Conservation (phyloP, 805 yeast species). For the Saccharomycopsis malanga region DNA sequence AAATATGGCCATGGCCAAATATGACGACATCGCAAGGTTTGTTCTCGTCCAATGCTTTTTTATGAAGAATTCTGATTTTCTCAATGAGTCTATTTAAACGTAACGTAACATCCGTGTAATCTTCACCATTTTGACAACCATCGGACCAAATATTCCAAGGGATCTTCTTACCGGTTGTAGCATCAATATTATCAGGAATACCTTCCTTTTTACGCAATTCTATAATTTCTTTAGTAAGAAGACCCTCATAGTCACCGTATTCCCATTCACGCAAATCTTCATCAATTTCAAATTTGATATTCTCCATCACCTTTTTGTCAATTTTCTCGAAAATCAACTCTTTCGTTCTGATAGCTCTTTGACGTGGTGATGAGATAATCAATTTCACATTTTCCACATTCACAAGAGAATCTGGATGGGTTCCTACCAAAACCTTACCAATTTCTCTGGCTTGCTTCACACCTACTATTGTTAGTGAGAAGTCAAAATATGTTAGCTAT, state of each 20-base stretch:
- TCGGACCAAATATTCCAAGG: conserved; percentile 84
- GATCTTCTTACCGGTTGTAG: conserved; percentile 12
- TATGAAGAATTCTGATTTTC: conserved; percentile 56
- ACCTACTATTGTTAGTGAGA: conserved; percentile 1
- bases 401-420: conserved; percentile 44
- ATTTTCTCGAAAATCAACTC: conserved; percentile 51
- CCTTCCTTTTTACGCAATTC: conserved; percentile 55
- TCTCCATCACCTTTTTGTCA: conserved; percentile 35
- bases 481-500: neutral
- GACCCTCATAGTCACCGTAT: conserved; percentile 93
- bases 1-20: conserved; percentile 90
- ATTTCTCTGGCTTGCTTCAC: conserved; percentile 67
- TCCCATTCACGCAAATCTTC: conserved; percentile 90
- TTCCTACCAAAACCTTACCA: conserved; percentile 61
- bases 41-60: conserved; percentile 40
- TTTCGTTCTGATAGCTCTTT: conserved; percentile 70
- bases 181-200: conserved; percentile 28
- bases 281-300: conserved; percentile 42
- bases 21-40: conserved; percentile 67
- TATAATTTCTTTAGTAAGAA: conserved; percentile 58
- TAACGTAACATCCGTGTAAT: conserved; percentile 52
- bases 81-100: conserved; percentile 68
- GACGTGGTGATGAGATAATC: conserved; percentile 75
- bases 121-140: conserved; percentile 91
- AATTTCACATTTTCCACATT: conserved; percentile 56